Evolutionary conservation across 176 grass and related monocot genomes (phyloP), one percentile per base, ranked within the genome.

Genomic region (Bonia amplexicaulis): DNA sequence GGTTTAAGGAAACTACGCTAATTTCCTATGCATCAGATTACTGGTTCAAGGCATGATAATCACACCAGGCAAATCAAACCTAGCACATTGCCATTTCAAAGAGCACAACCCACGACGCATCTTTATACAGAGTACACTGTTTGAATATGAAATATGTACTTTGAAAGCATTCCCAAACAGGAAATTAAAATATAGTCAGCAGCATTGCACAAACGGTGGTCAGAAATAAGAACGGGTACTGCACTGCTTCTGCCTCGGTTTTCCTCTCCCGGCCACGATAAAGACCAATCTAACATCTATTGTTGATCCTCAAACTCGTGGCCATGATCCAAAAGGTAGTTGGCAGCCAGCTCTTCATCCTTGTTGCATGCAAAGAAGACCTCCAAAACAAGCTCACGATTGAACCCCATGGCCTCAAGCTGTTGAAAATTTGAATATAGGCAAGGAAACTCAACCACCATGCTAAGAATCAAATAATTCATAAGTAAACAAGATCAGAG

Each of bases 281-380:
- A 57, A 7, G 13, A 59, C 61, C 72, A 67, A 82, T 74, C 80
- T 85, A 82, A 19, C 8, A 76, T 55, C 83, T 84, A 89, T 82
- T 81, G 87, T 85, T 92, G 91, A 26, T 92, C 93, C 49, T 98
- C 96, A 53, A 92, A 98, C 82, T 98, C 96, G 48, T 98, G 91
- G 27, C 92, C 86, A 45, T 98, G 96, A 77, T 98, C 96, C 72
- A 98, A 81, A 20, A 98, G 93, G 80, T 98, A 98, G 84, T 98
- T 98, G 69, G 96, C 96, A 8, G 96, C 93, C 10, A 98, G 85
- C 75, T 98, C 96, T 74, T 98, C 96, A 26, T 98, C 89, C 80
- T 95, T 98, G 90, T 98, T 98, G 83, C 96, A 98, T 11, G 96
- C 96, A 89, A 98, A 98, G 81, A 98, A 98, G 11, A 98, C 96